Conservation (phyloP, 2,329 filamentous ascomycete genomes). For the Helotiales sp. region DNA sequence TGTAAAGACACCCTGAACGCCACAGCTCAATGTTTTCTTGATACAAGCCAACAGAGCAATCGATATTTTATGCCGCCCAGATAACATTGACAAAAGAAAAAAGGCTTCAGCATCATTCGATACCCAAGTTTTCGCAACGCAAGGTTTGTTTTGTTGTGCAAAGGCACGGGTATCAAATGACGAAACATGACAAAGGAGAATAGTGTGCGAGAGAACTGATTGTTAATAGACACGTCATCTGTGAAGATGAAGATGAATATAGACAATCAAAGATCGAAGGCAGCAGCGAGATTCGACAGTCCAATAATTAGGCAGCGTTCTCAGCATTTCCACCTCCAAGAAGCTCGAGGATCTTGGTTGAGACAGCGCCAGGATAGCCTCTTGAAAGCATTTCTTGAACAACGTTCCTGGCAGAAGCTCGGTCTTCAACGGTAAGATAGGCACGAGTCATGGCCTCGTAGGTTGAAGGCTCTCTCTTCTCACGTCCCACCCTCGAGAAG, state of each 20-base stretch:
- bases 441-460: conserved; percentile 99
- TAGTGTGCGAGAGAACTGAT: conserved; percentile 14
- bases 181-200: conserved; percentile 31
- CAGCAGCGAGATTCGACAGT: conserved; percentile 11
- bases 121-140: too few relatives aligned
- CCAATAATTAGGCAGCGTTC: conserved; percentile 15
- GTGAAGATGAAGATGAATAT: conserved; percentile 11
- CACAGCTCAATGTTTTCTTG: conserved; percentile 35
- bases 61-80: conserved; percentile 12
- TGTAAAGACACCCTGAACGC: conserved; percentile 19
- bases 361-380: conserved; percentile 88
- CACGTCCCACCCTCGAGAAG: conserved; percentile 74
- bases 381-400: conserved; percentile 89
- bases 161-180: conserved; percentile 36
- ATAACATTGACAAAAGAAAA: conserved; percentile 19
- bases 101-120: conserved; percentile 14
- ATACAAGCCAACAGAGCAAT: conserved; percentile 31
- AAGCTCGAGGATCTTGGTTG: conserved; percentile 90
- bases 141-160: conserved; percentile 26
- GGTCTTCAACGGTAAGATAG: conserved; percentile 81
- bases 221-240: conserved; percentile 15
- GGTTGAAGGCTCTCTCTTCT: conserved; percentile 90
- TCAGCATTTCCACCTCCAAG: conserved; percentile 57
- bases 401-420: conserved; percentile 71
- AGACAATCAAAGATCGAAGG: conserved; percentile 18